These are phyloP conservation scores for Amoebophrya sp. DNA, from an alignment of 169 alveolate genomes.

Conservation along the genomic window DNA sequence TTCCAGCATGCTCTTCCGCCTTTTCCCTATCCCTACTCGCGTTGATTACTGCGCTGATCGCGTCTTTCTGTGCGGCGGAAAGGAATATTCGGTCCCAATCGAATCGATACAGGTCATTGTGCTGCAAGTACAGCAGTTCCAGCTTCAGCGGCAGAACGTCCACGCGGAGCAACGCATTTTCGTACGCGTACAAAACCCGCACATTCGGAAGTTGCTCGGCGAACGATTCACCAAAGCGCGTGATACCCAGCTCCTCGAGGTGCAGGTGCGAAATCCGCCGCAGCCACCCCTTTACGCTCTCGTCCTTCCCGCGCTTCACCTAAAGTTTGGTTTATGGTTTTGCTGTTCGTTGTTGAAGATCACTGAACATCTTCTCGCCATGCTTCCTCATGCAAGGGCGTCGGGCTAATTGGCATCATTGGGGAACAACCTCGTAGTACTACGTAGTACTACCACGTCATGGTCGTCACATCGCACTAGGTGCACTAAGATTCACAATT, in stretches of 20 bases:
- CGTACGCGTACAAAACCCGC: not conserved
- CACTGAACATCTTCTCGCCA: not conserved
- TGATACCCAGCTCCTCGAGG: not conserved
- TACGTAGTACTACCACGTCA: no score
- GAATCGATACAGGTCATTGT: not conserved
- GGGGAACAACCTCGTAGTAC: no score
- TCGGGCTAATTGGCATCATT: no score
- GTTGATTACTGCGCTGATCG: no score
- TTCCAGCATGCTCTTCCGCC: no score
- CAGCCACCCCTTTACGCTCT: not conserved
- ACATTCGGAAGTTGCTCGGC: not conserved
- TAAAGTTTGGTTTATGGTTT: not conserved
- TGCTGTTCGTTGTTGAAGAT: no score
- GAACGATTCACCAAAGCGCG: not conserved
- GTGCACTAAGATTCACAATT: no score
- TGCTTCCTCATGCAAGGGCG: no score
- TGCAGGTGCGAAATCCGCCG: not conserved
- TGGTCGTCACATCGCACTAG: no score
- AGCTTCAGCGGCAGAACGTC: not conserved
- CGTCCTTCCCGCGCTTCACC: conserved; percentile 1
- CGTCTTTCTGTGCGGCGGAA: no score
- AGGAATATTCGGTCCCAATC: no score
- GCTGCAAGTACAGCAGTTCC: not conserved
- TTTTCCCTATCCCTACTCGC: no score
- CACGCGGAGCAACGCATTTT: not conserved